Evolutionary conservation across 139 green algal species (phyloP), one percentile per base, ranked within the genome.

Genomic region (Ostreobium quekettii): DNA sequence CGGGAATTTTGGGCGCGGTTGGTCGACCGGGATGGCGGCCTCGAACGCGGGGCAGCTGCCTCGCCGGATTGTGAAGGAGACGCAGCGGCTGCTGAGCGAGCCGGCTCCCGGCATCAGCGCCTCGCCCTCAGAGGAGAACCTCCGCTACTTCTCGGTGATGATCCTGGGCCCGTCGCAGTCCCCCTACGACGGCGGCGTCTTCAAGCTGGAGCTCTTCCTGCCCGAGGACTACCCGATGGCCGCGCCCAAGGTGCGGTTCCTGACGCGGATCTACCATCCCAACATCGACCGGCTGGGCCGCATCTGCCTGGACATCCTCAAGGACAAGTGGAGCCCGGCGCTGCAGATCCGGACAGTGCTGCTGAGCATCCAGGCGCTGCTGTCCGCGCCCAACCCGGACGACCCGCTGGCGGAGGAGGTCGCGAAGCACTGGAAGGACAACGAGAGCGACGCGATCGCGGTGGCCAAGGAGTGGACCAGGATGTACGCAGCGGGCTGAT

Each of bases 191-290:
- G 92, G 93, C 33, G 94, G 94, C 4, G 76, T 90, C 2, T 99
- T 93, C 71, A 96, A 96, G 76, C 83, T 99, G 42, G 95, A 99
- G 80, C 82, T 99, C 0, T 99, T 99, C 70, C 74, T 99, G 26
- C 95, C 95, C 6, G 92, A 98, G 73, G 95, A 99, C 70, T 99
- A 99, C 76, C 95, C 95, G 11, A 99, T 99, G 94, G 92, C 92
- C 30, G 80, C 94, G 4, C 94, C 94, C 3, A 98, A 99, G 84
- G 90, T 95, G 24, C 89, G 93, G 2, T 99, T 99, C 64, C 69
- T 98, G 26, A 99, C 95, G 22, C 95, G 92, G 67, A 98, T 99
- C 67, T 99, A 99, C 77, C 94, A 99, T 71, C 94, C 95, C 31
- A 99, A 99, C 75, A 95, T 99, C 38, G 95, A 99, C 82, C 97